Conservation (phyloP, 805 yeast species). For the Blastobotrys attinorum region DNA sequence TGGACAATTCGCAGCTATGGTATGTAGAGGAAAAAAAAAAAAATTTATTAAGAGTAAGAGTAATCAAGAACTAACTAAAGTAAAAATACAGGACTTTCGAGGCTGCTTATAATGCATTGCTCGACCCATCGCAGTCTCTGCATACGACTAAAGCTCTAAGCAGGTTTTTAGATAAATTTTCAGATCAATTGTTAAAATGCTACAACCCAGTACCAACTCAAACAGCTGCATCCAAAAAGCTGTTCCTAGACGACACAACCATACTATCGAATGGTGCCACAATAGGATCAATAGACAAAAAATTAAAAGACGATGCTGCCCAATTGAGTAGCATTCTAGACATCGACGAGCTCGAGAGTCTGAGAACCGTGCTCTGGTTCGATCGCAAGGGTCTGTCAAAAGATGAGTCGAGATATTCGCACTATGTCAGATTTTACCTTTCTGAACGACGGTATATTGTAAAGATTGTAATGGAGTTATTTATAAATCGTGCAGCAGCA, state of each 20-base stretch:
- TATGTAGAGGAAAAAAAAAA: background rate
- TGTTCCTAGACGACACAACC: background rate
- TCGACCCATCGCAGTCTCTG: background rate
- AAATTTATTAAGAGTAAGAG: too few relatives aligned
- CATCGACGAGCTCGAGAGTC: conserved; percentile 14
- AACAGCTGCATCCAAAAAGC: conserved; percentile 2
- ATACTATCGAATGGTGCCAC: conserved; percentile 2
- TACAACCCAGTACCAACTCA: conserved; percentile 9
- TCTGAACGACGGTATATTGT: conserved; percentile 16
- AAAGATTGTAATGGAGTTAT: conserved; percentile 12
- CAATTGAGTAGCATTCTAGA: conserved; percentile 8
- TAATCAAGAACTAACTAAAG: background rate
- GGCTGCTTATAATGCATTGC: conserved; percentile 12
- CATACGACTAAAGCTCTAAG: conserved; percentile 7
- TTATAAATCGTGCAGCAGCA: conserved; percentile 2
- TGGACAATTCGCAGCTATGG: background rate
- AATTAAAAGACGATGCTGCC: conserved; percentile 10
- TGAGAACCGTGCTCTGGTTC: conserved; percentile 12
- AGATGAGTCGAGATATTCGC: conserved; percentile 7
- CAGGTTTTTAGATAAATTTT: conserved; percentile 2
- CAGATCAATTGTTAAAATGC: conserved; percentile 4
- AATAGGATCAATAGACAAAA: conserved; percentile 6
- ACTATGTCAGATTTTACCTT: conserved; percentile 13
- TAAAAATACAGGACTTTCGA: conserved; percentile 11
- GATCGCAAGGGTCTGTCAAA: conserved; percentile 8